Evolutionary conservation across 108 stramenopile species (phyloP), one percentile per base, ranked within the genome.

Genomic region (Cyclotella sp.): DNA sequence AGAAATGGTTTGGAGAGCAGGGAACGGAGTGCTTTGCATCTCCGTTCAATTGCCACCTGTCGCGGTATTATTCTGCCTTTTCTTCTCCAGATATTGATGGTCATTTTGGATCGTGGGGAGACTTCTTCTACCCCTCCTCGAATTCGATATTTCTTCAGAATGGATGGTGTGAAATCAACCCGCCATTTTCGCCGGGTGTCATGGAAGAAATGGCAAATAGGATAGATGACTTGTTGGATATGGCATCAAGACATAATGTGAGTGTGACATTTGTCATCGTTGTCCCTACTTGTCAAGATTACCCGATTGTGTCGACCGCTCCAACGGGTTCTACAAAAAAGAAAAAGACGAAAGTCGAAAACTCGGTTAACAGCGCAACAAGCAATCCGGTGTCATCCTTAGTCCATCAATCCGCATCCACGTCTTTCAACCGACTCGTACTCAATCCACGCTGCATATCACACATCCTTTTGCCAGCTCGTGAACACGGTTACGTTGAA

Each of bases 401-500:
- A 8, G 77, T 77, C 24, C 72, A 75, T 9, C 30, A 41, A 27
- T 26, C 70, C 15, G 82, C 82, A 54, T 53, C 45, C 11, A 42
- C 58, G 8, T 75, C 78, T 0, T 83, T 79, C 39, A 10, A 75
- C 21, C 44, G 28, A 24, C 43, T 83, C 21, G 40, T 75, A 28
- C 29, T 52, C 22, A 72, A 60, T 62, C 59, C 64, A 13, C 27
- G 78, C 28, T 79, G 68, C 62, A 62, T 44, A 42, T 54, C 43
- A 49, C 90, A 93, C 67, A 71, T 87, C 40, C 55, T 85, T 13
- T 75, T 92, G 4, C 55, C 72, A 14, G 76, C 90, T 8, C 53
- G 87, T 62, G 84, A 90, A 24, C 91, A 92, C 66, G 93, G 91
- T 8, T 94, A 89, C 52, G 63, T 88, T 14, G 91, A 91, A 71